Conservation (phyloP, 176 grass and related monocot genomes). For the Avena insularis region DNA sequence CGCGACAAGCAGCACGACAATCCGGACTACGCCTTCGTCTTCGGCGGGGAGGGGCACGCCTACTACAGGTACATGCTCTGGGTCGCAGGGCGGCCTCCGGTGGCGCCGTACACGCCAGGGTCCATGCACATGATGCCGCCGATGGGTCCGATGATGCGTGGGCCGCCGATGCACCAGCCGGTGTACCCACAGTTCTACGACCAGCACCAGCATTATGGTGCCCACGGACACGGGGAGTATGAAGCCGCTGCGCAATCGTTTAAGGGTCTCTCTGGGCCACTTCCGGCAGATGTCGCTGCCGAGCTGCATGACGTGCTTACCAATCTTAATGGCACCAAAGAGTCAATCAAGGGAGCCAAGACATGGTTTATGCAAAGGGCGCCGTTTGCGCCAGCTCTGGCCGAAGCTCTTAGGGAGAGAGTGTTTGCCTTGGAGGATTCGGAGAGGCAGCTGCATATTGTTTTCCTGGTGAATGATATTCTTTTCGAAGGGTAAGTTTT, state of each 20-base stretch:
- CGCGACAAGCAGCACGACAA: constrained; percentile 98
- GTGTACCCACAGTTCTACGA: constrained; percentile 75
- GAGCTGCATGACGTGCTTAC: constrained; percentile 73
- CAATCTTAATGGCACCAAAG: constrained; percentile 91
- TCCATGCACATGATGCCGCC: constrained; percentile 69
- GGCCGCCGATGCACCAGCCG: constrained; percentile 61
- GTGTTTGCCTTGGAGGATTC: constrained; percentile 85
- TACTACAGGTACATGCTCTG: constrained; percentile 97
- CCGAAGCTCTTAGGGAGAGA: constrained; percentile 82
- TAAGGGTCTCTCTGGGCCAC: constrained; percentile 71
- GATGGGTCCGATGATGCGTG: constrained; percentile 50
- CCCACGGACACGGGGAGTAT: constrained; percentile 58
- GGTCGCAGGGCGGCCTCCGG: constrained; percentile 47
- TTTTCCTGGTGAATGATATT: constrained; percentile 96
- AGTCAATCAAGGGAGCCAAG: constrained; percentile 97
- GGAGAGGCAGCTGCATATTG: constrained; percentile 90
- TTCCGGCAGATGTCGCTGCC: constrained; percentile 81
- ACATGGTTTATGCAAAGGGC: constrained; percentile 90
- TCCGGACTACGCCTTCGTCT: constrained; percentile 92
- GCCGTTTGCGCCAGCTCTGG: constrained; percentile 73
- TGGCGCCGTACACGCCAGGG: constrained; percentile 46
- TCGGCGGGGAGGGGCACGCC: constrained; percentile 92
- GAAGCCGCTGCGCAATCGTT: constrained; percentile 60
- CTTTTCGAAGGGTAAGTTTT: constrained; percentile 86
- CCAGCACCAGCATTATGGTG: constrained; percentile 65